Evolutionary conservation across 2,329 filamentous ascomycete genomes (phyloP).

Genomic region (Fusarium sp.): DNA sequence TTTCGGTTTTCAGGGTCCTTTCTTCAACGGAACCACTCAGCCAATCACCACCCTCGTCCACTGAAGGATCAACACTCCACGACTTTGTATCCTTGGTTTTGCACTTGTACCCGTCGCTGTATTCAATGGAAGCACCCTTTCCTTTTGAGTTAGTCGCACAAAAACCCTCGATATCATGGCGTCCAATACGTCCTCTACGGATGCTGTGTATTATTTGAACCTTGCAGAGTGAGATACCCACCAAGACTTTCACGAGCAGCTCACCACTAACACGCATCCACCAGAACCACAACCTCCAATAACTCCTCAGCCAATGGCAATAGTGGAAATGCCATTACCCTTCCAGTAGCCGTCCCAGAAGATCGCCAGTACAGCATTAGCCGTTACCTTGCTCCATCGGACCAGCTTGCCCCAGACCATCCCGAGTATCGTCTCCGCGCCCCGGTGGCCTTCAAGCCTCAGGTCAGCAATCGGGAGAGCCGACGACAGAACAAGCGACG

Average conservation of each 20-base stretch:
- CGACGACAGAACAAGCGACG: conserved; percentile 5
- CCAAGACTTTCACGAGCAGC: neutral
- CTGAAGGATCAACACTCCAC: neutral
- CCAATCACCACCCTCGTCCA: neutral
- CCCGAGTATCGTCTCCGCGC: conserved; percentile 23
- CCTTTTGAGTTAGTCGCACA: neutral
- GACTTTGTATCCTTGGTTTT: neutral
- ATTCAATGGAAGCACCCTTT: neutral
- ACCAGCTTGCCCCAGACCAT: conserved; percentile 10
- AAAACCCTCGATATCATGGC: neutral
- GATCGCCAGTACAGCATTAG: conserved; percentile 13
- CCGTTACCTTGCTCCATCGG: conserved; percentile 13
- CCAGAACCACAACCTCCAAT: neutral
- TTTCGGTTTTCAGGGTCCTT: neutral
- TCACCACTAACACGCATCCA: neutral
- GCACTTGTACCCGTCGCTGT: neutral
- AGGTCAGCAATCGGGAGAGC: neutral
- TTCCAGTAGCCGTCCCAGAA: neutral
- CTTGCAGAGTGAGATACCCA: neutral
- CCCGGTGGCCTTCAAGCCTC: conserved; percentile 16
- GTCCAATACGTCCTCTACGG: neutral
- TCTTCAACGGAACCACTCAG: neutral
- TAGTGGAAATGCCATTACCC: neutral
- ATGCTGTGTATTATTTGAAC: conserved; percentile 1
- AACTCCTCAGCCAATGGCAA: neutral